These are phyloP conservation scores for Metarhizium album DNA, from an alignment of 2,329 filamentous ascomycete species.

Conservation along the genomic window DNA sequence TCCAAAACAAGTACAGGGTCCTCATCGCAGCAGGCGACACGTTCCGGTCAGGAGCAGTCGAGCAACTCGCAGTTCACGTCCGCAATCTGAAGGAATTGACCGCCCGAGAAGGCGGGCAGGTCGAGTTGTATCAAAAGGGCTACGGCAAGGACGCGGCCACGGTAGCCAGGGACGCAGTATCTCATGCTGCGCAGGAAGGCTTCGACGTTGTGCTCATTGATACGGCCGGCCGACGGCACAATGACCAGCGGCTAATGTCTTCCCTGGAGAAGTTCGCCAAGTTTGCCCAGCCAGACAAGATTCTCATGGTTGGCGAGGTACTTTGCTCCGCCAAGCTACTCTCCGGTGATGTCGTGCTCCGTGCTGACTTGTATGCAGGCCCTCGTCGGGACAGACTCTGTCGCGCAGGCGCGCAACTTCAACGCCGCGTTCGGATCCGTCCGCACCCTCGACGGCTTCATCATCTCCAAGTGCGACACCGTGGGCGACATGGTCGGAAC, in stretches of 20 bases:
- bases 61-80: slow-evolving; percentile 92
- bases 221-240: slow-evolving; percentile 88
- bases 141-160: slow-evolving; percentile 97
- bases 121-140: slow-evolving; percentile 92
- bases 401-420: slow-evolving; percentile 93
- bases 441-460: slow-evolving; percentile 83
- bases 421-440: slow-evolving; percentile 80
- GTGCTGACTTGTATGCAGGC: slow-evolving; percentile 36
- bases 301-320: slow-evolving; percentile 77
- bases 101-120: slow-evolving; percentile 68
- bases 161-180: slow-evolving; percentile 89
- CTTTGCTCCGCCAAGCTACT: slow-evolving; percentile 5
- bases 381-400: slow-evolving; percentile 87
- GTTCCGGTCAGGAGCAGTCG: slow-evolving; percentile 92
- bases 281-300: slow-evolving; percentile 92
- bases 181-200: slow-evolving; percentile 59
- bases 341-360: neutral
- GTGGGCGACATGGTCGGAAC: slow-evolving; percentile 98
- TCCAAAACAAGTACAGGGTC: slow-evolving; percentile 95
- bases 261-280: slow-evolving; percentile 96
- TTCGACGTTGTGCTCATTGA: slow-evolving; percentile 96
- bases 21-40: slow-evolving; percentile 92
- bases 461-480: slow-evolving; percentile 97
- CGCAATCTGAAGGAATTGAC: slow-evolving; percentile 86
- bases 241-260: slow-evolving; percentile 92